Evolutionary conservation across 352 stramenopile genomes (phyloP), one percentile per base, ranked within the genome.

Genomic region (Pythium folliculosum): DNA sequence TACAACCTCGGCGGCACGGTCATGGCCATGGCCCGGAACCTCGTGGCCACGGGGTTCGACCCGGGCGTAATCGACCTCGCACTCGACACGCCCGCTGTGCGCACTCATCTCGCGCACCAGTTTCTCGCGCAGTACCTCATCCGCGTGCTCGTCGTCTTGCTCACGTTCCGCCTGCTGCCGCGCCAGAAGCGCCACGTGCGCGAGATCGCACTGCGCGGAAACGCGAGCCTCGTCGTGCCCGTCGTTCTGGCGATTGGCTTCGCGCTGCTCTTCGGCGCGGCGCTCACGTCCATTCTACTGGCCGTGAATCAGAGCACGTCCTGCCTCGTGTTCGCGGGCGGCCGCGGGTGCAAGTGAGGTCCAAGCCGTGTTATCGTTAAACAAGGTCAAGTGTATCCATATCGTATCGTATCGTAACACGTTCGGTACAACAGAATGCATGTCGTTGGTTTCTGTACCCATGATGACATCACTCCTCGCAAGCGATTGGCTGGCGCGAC

Each of bases 291-390:
- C 2, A 64, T 12, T 9, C 23, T 71, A 37, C 37, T 75, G 7
- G 22, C 63, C 3, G 40, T 75, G 5, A 69, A 65, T 54, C 27
- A 27, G 23, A 61, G 56, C 19, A 75, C 63, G 35, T 60, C 50
- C 40, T 74, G 68, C 25, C 44, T 71, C 14, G 7, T 12, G 19
- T 61, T 75, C 57, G 68, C 58, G 1, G 51, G 51, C n/a, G 51
- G 27, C 25, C 9, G 12, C 23, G 51, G 30, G 8, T 58, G 51
- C 19, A 23, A 44, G 19, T 27, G 14, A 58, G 3, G 16, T n/a
- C n/a, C n/a, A n/a, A n/a, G n/a, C n/a, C n/a, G n/a, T n/a, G n/a
- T n/a, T n/a, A n/a, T n/a, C n/a, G n/a, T n/a, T n/a, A n/a, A n/a
- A n/a, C n/a, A n/a, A n/a, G n/a, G n/a, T n/a, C n/a, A n/a, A n/a